Evolutionary conservation across 306 rosid genomes (phyloP), one percentile per base, ranked within the genome.

Genomic region (Glycyrrhiza uralensis): DNA sequence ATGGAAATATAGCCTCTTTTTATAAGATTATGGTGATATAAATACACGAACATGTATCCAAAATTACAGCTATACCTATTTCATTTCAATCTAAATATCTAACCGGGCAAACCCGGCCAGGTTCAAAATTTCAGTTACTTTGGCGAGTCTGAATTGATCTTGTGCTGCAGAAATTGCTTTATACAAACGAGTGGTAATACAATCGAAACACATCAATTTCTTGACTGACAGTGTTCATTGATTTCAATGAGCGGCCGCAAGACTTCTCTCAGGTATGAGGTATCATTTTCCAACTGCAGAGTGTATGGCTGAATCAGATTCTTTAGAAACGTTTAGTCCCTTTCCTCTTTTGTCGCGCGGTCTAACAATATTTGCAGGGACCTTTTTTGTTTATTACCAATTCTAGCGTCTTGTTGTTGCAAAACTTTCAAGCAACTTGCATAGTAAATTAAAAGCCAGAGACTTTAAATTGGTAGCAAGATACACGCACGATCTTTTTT

Each of bases 241-340:
- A 56, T 72, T 24, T 55, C 52, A 73, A 51, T 66, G 69, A 66
- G 32, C 65, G 83, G 7, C 66, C 50, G 20, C 71, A 24, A 36
- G n/a, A 22, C 11, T n/a, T 22, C 35, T 74, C 66, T 66, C 51
- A n/a, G n/a, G n/a, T n/a, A n/a, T n/a, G n/a, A n/a, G n/a, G 67
- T 29, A 66, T 74, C 83, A 45, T 80, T 80, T 69, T 68, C 80
- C 56, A 50, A 22, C 5, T 49, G 75, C 84, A 69, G 73, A 38
- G 26, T 63, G 26, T 61, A 22, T 38, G 65, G 44, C n/a, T 17
- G 22, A 56, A 28, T 17, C 7, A 20, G 35, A 38, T 71, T 29
- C 41, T 20, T 28, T 23, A 19, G 3, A 61, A 61, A 72, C n/a
- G 85, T 84, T 68, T 2, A 45, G 82, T 76, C 87, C 61, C 72